phyloP scores from a whole-genome alignment of 1,284 basidiomycete species.

The Naganishia sp. region DNA sequence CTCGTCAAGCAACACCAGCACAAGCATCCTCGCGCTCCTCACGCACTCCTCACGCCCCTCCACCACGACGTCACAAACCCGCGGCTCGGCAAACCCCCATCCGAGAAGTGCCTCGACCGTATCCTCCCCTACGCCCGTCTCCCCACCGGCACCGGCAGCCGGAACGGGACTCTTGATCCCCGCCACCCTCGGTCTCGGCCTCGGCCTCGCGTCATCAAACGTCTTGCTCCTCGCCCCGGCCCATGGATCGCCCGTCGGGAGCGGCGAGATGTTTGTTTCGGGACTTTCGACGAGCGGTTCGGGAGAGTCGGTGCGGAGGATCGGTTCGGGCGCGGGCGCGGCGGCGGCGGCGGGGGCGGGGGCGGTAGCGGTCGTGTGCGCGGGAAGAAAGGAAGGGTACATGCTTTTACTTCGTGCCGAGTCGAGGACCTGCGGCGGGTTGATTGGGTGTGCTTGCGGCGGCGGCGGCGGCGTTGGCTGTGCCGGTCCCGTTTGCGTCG shows the following conservation, averaged over 20 bases:
- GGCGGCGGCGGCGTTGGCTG: not conserved
- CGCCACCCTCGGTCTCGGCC: conserved; percentile 1
- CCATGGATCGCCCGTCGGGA: not conserved
- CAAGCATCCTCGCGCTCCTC: conserved; percentile 82
- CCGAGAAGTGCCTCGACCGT: conserved; percentile 26
- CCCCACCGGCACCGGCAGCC: not conserved
- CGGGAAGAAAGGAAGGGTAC: conserved; percentile 10
- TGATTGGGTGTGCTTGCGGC: not conserved
- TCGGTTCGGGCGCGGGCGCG: not conserved
- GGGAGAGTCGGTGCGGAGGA: conserved; percentile 12
- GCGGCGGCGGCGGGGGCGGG: not conserved
- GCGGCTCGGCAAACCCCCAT: conserved; percentile 85
- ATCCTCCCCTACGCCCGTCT: not conserved
- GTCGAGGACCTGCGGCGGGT: not conserved
- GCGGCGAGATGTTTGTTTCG: not conserved
- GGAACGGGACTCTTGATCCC: conserved; percentile 2
- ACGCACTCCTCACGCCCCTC: conserved; percentile 83
- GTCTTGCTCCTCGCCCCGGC: conserved; percentile 8
- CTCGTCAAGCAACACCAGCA: conserved; percentile 93
- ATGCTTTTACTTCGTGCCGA: conserved; percentile 14
- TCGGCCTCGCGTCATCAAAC: not conserved
- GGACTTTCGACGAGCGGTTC: not conserved
- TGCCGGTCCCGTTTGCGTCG: not conserved
- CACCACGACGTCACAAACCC: conserved; percentile 87
- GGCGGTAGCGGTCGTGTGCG: not conserved